Evolutionary conservation across 345 rosid genomes (phyloP).

Genomic region (Ricinus communis): DNA sequence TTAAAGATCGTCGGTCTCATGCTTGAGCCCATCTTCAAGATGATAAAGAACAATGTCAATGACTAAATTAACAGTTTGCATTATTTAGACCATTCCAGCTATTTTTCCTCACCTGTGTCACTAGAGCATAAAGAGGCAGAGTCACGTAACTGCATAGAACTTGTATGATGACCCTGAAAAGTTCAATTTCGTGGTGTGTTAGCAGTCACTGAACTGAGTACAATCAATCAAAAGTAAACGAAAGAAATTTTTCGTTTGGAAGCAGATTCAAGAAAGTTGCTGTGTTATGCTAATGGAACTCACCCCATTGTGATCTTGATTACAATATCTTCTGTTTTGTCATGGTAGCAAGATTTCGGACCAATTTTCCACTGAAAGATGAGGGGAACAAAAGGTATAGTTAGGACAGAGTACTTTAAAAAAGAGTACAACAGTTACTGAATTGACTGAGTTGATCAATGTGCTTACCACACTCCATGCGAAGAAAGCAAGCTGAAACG

Average conservation of each 20-base stretch:
- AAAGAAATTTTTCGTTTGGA: neutral
- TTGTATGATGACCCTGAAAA: conserved; percentile 70
- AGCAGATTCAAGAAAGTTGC: neutral
- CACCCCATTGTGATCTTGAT: conserved; percentile 85
- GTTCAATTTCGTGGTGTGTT: conserved; percentile 6
- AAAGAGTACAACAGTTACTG: neutral
- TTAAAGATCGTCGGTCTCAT: conserved; percentile 88
- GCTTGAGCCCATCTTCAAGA: conserved; percentile 72
- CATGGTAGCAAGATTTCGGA: conserved; percentile 61
- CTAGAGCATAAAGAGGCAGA: conserved; percentile 93
- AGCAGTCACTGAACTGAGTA: neutral
- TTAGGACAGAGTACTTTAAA: neutral
- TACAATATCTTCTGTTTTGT: conserved; percentile 42
- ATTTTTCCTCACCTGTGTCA: conserved; percentile 66
- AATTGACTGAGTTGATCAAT: conserved; percentile 3
- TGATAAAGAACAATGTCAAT: neutral
- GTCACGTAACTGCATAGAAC: conserved; percentile 91
- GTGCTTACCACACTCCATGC: conserved; percentile 66
- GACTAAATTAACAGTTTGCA: too few relatives aligned
- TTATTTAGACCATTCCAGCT: neutral
- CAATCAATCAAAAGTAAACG: neutral
- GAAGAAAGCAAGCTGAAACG: conserved; percentile 87
- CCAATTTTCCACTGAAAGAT: conserved; percentile 58
- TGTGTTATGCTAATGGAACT: conserved; percentile 14
- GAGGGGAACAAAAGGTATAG: neutral